A percentile compares a stretch with the other conserved stretches of the same genome.
Evolutionary conservation across 2,329 filamentous ascomycete genomes (phyloP).

Genomic region (Sporothrix dimorphospora): DNA sequence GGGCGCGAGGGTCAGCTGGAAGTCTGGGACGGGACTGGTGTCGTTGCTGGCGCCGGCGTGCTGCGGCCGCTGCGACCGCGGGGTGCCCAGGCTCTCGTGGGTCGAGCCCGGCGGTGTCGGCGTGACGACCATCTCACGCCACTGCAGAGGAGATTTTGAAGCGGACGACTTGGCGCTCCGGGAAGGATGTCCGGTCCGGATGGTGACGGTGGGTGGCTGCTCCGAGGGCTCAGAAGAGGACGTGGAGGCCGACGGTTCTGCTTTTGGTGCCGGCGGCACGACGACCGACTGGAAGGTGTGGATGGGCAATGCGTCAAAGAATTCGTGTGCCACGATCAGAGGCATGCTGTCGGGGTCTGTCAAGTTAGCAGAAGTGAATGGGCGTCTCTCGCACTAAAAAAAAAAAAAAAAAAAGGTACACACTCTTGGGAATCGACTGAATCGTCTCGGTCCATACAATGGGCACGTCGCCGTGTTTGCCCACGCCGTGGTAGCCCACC

Average conservation of each 20-base stretch:
- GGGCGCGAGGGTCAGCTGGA: slow-evolving; percentile 80
- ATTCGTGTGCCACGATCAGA: slow-evolving; percentile 96
- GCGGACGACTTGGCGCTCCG: slow-evolving; percentile 28
- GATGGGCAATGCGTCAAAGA: slow-evolving; percentile 97
- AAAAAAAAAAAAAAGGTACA: too few relatives aligned
- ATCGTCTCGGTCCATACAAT: slow-evolving; percentile 91
- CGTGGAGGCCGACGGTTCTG: slow-evolving; percentile 45
- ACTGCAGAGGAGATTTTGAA: slow-evolving; percentile 55
- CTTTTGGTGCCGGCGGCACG: slow-evolving; percentile 40
- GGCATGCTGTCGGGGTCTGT: slow-evolving; percentile 71
- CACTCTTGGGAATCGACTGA: slow-evolving; percentile 74
- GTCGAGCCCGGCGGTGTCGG: slow-evolving; percentile 62
- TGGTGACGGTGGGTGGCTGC: background rate
- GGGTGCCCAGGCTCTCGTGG: slow-evolving; percentile 57
- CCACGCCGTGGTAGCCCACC: slow-evolving; percentile 71
- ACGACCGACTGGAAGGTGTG: slow-evolving; percentile 85
- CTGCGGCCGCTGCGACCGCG: slow-evolving; percentile 52
- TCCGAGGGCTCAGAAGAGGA: slow-evolving; percentile 37
- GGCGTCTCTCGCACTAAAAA: too few relatives aligned
- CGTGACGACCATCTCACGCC: slow-evolving; percentile 81
- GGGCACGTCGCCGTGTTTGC: slow-evolving; percentile 74
- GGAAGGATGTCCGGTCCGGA: slow-evolving; percentile 34
- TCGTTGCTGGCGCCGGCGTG: slow-evolving; percentile 50
- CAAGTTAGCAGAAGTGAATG: background rate
- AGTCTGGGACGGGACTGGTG: slow-evolving; percentile 69